Evolutionary conservation across 805 yeast genomes (phyloP).

Genomic region (Wickerhamiella allomyrinae): DNA sequence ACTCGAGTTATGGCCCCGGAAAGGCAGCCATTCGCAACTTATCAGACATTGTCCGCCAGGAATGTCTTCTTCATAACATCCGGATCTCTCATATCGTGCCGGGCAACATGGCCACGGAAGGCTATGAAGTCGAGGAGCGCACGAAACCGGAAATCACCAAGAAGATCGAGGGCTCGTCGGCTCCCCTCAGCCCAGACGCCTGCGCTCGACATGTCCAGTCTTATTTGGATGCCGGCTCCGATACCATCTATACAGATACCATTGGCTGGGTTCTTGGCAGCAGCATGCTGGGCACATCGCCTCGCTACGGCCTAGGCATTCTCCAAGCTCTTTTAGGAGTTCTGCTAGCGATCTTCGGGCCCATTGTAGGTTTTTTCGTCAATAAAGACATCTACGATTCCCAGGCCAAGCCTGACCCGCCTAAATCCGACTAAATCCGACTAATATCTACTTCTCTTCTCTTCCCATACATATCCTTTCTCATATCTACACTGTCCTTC

Average conservation of each 20-base stretch:
- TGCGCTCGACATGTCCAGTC: slow-evolving; percentile 50
- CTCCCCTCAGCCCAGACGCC: slow-evolving; percentile 47
- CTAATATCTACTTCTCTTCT: no score
- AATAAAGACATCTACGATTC: slow-evolving; percentile 10
- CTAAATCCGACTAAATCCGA: no score
- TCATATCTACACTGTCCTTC: no score
- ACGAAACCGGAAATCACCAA: slow-evolving; percentile 79
- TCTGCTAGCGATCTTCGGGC: slow-evolving; percentile 15
- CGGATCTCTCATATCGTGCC: slow-evolving; percentile 67
- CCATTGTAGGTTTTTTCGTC: slow-evolving; percentile 15
- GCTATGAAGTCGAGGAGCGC: slow-evolving; percentile 61
- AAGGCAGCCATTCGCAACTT: slow-evolving; percentile 72
- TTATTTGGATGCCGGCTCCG: slow-evolving; percentile 48
- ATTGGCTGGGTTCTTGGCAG: slow-evolving; percentile 68
- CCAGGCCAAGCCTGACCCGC: no score
- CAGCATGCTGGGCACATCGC: slow-evolving; percentile 26
- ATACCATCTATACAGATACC: slow-evolving; percentile 65
- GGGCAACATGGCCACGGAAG: slow-evolving; percentile 84
- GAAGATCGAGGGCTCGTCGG: slow-evolving; percentile 72
- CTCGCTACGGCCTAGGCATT: slow-evolving; percentile 17
- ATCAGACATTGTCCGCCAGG: slow-evolving; percentile 70
- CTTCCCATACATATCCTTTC: no score
- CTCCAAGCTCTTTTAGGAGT: slow-evolving; percentile 16
- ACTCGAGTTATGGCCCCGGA: slow-evolving; percentile 77
- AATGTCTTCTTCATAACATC: slow-evolving; percentile 50